phyloP scores from a whole-genome alignment of 495 filamentous ascomycete species.

The Penicillium samsonianum region DNA sequence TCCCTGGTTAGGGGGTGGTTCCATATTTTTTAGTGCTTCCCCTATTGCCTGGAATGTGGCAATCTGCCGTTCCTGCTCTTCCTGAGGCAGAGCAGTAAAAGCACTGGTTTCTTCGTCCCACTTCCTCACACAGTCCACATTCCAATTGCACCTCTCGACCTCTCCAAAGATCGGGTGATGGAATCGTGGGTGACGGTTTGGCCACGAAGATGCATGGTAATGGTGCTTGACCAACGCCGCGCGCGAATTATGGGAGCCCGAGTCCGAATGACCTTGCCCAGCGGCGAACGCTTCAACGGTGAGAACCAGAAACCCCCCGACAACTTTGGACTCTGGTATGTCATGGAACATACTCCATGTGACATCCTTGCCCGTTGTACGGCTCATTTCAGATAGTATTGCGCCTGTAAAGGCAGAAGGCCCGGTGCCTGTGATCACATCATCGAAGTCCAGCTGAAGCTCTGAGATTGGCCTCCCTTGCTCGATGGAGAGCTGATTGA shows the following conservation, averaged over 20 bases:
- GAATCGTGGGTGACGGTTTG: constrained; percentile 56
- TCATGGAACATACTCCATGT: constrained; percentile 60
- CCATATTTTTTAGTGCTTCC: constrained; percentile 8
- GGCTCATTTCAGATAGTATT: constrained; percentile 60
- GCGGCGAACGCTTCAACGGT: constrained; percentile 65
- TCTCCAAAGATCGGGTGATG: constrained; percentile 62
- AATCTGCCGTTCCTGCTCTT: constrained; percentile 52
- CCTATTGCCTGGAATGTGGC: constrained; percentile 21
- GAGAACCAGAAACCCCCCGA: constrained; percentile 59
- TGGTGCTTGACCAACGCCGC: constrained; percentile 62
- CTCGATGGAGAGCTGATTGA: constrained; percentile 53
- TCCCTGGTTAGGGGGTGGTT: constrained; percentile 1
- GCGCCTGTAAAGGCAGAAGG: constrained; percentile 65
- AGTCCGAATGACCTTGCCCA: constrained; percentile 65
- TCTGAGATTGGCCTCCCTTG: constrained; percentile 54
- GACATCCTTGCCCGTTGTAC: constrained; percentile 33
- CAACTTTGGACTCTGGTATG: constrained; percentile 56
- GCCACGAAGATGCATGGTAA: constrained; percentile 66
- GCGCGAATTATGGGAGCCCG: constrained; percentile 59
- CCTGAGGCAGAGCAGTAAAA: constrained; percentile 46
- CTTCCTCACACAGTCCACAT: constrained; percentile 54
- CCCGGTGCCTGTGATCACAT: constrained; percentile 67
- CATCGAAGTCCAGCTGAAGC: constrained; percentile 63
- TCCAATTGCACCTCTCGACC: constrained; percentile 66
- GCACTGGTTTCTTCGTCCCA: constrained; percentile 58